Percentiles rank a stretch among this genome's conserved stretches.
phyloP scores from a whole-genome alignment of 2,329 filamentous ascomycete genomes.

The Alternaria brassicae region DNA sequence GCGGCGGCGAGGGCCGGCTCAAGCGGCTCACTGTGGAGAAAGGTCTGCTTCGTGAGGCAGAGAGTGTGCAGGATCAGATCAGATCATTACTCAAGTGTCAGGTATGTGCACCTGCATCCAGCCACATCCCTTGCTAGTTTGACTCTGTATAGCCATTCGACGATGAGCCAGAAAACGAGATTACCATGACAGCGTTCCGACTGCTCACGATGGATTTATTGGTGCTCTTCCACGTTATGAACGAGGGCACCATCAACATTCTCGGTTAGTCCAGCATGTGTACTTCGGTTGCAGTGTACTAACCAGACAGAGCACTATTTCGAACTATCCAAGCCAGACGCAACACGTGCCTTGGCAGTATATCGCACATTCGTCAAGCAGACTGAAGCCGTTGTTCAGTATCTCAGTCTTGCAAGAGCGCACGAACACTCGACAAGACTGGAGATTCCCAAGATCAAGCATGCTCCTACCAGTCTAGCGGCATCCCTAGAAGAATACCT shows the following conservation, averaged over 20 bases:
- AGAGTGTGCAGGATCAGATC: conserved; percentile 88
- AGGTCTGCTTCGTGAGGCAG: conserved; percentile 88
- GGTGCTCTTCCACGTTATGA: conserved; percentile 90
- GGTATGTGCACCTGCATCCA: conserved; percentile 58
- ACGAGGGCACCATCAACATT: conserved; percentile 96
- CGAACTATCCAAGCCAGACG: conserved; percentile 94
- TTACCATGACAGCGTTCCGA: conserved; percentile 91
- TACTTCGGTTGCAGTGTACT: conserved; percentile 15
- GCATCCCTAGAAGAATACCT: conserved; percentile 93
- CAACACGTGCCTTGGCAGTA: conserved; percentile 87
- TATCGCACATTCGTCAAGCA: conserved; percentile 92
- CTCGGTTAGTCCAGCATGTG: conserved; percentile 67
- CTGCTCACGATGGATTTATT: conserved; percentile 89
- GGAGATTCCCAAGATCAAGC: conserved; percentile 95
- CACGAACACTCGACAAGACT: conserved; percentile 92
- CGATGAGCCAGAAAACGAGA: conserved; percentile 92
- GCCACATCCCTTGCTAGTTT: conserved; percentile 1
- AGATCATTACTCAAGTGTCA: conserved; percentile 87
- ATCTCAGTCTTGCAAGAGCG: conserved; percentile 83
- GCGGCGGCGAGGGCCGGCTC: conserved; percentile 79
- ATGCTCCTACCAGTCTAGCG: conserved; percentile 90
- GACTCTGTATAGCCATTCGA: conserved; percentile 71
- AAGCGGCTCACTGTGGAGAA: conserved; percentile 90
- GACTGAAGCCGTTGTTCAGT: conserved; percentile 91
- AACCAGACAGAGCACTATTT: conserved; percentile 82